Percentiles rank a stretch among this genome's conserved stretches.
Conservation (phyloP, 2,329 filamentous ascomycete genomes). For the Diaporthe ampelina region DNA sequence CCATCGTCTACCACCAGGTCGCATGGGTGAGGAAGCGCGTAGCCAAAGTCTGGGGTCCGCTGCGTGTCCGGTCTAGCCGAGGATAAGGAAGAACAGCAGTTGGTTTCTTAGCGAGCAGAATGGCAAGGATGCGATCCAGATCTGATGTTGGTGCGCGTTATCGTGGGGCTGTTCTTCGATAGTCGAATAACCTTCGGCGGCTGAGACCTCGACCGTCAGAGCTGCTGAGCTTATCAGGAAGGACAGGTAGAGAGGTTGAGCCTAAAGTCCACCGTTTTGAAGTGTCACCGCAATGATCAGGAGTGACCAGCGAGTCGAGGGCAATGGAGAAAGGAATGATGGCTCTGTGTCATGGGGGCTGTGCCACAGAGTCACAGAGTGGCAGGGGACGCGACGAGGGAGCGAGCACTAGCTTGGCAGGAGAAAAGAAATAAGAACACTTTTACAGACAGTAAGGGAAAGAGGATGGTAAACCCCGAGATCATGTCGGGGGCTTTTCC, state of each 20-base stretch:
- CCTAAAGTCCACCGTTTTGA: neutral
- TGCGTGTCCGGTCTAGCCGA: neutral
- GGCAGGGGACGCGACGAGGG: conserved; percentile 20
- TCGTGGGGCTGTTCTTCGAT: neutral
- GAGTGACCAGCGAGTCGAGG: neutral
- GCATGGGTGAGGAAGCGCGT: neutral
- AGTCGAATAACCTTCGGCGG: neutral
- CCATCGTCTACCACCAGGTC: conserved; percentile 48
- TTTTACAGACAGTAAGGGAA: conserved; percentile 1
- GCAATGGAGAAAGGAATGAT: neutral
- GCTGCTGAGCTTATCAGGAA: neutral
- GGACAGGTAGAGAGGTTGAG: neutral
- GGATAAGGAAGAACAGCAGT: neutral
- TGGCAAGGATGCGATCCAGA: neutral
- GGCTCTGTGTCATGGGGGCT: conserved; percentile 3
- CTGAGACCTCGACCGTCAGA: conserved; percentile 5
- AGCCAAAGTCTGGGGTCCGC: neutral
- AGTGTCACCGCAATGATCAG: neutral
- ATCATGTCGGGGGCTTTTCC: neutral
- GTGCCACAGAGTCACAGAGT: conserved; percentile 19
- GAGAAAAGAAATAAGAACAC: conserved; percentile 2
- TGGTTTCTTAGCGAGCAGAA: neutral
- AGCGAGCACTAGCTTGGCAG: conserved; percentile 13
- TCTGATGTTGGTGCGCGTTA: neutral
- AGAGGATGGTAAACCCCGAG: conserved; percentile 15